Percentiles rank a stretch among this genome's conserved stretches.
These are phyloP conservation scores for Exophiala phaeomuriformis DNA, from an alignment of 2,329 filamentous ascomycete genomes.

Conservation along the genomic window DNA sequence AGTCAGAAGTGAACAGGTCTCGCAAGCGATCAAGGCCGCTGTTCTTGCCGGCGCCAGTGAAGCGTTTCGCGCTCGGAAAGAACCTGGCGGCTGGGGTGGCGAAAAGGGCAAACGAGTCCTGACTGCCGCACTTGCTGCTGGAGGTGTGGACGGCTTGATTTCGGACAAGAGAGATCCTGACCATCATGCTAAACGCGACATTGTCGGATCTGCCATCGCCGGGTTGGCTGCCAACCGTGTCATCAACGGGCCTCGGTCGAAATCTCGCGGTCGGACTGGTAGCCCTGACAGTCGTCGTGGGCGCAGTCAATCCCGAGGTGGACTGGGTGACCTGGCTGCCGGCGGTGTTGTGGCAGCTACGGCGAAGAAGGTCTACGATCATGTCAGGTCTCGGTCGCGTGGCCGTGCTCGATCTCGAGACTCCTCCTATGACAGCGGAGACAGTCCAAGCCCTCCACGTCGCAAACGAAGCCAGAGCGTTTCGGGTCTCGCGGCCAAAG, in stretches of 20 bases:
- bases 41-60: conserved; percentile 84
- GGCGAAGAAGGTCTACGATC: conserved; percentile 42
- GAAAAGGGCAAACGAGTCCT: conserved; percentile 87
- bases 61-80: conserved; percentile 82
- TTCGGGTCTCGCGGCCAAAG: conserved; percentile 39
- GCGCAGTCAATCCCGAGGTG: conserved; percentile 39
- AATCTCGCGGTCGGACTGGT: conserved; percentile 42
- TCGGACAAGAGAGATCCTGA: conserved; percentile 52
- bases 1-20: conserved; percentile 52
- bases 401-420: conserved; percentile 37
- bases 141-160: conserved; percentile 71
- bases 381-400: conserved; percentile 39
- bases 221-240: conserved; percentile 80
- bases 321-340: conserved; percentile 38
- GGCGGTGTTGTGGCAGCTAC: conserved; percentile 41
- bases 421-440: conserved; percentile 49
- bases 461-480: conserved; percentile 42
- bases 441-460: conserved; percentile 46
- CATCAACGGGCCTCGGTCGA: conserved; percentile 71
- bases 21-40: conserved; percentile 86
- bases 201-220: conserved; percentile 80
- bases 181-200: conserved; percentile 69
- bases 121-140: conserved; percentile 78
- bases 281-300: conserved; percentile 28
- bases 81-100: conserved; percentile 81